Percentiles rank a stretch among this genome's conserved stretches.
These are phyloP conservation scores for Pseudocercospora fijiensis DNA, from an alignment of 2,329 filamentous ascomycete genomes.

Conservation along the genomic window DNA sequence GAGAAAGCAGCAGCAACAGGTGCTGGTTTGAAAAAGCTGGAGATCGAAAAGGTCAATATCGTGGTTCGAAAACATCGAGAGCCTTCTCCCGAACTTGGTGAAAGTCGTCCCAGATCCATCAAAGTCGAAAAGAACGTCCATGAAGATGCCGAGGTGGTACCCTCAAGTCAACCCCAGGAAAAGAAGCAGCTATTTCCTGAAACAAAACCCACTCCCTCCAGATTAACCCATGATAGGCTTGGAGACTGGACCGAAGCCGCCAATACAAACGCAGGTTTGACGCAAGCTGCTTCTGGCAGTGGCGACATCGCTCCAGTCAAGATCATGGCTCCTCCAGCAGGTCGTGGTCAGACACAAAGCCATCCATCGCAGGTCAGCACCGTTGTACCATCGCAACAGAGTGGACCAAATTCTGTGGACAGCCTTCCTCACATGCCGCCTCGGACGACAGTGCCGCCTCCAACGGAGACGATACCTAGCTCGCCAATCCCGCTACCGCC, in stretches of 20 bases:
- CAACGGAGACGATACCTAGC: constrained; percentile 15
- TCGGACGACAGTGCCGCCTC: background rate
- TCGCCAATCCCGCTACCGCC: constrained; percentile 21
- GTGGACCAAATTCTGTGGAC: background rate
- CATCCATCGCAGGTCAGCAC: constrained; percentile 15
- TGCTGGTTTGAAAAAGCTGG: background rate
- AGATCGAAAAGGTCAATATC: background rate
- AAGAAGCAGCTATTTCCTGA: background rate
- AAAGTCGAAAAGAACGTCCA: background rate
- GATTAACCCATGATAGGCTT: background rate
- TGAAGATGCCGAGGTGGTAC: background rate
- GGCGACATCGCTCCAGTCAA: background rate
- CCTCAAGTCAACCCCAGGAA: constrained; percentile 16
- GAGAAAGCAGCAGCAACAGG: background rate
- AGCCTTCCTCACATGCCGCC: background rate
- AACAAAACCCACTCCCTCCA: background rate
- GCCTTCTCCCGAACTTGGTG: background rate
- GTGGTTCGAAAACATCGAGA: background rate
- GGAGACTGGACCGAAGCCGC: background rate
- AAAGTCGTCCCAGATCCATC: background rate
- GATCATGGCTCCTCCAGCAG: background rate
- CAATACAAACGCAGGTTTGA: background rate
- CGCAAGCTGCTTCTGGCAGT: background rate
- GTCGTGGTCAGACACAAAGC: background rate
- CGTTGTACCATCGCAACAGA: constrained; percentile 15